Percentiles rank a stretch among this genome's conserved stretches.
These are phyloP conservation scores for Senna siamea DNA, from an alignment of 306 rosid species.

Conservation along the genomic window DNA sequence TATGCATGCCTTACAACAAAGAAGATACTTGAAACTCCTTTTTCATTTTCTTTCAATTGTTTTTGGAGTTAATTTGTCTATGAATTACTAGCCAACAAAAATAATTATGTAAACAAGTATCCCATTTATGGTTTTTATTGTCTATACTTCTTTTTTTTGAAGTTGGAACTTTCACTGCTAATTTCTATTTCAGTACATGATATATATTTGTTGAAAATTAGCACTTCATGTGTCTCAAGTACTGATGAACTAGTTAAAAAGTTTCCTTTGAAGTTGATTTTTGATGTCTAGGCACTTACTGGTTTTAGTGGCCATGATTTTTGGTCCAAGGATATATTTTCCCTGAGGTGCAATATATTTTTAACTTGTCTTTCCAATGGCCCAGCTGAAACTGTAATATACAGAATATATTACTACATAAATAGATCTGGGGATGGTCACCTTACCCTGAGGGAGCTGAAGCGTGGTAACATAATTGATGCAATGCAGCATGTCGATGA, in stretches of 20 bases:
- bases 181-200: neutral
- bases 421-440: constrained; percentile 91
- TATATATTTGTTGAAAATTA: constrained; percentile 2
- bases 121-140: neutral
- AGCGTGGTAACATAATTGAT: constrained; percentile 93
- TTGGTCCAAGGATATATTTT: constrained; percentile 28
- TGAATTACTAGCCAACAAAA: constrained; percentile 13
- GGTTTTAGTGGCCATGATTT: constrained; percentile 18
- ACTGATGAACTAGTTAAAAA: constrained; percentile 13
- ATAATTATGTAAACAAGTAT: constrained; percentile 6
- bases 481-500: constrained; percentile 99
- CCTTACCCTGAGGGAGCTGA: constrained; percentile 93
- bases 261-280: constrained; percentile 24
- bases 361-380: constrained; percentile 52
- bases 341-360: constrained; percentile 22
- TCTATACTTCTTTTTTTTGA: neutral
- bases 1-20: neutral
- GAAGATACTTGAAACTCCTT: neutral
- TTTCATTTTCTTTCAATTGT: neutral
- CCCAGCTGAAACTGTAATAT: constrained; percentile 99
- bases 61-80: neutral
- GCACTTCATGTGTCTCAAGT: constrained; percentile 1
- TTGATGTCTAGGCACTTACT: constrained; percentile 17
- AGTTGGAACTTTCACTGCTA: neutral
- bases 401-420: constrained; percentile 94